A percentile compares a stretch with the other conserved stretches of the same genome.
phyloP scores from a whole-genome alignment of 1,139 yeast species.

The Blastobotrys malaysiensis region DNA sequence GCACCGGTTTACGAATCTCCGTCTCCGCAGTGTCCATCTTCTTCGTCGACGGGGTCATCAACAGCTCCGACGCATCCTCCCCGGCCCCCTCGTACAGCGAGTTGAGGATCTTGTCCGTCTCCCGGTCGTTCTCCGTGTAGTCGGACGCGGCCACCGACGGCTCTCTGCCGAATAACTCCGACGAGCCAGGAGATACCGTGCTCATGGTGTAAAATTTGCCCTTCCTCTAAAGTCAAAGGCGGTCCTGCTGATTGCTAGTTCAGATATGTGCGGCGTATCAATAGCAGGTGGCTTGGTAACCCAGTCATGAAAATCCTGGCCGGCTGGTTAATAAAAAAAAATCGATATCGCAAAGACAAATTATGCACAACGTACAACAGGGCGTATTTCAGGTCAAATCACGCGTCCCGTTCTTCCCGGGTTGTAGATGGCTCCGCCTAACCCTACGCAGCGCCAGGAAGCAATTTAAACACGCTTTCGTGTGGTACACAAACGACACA shows the following conservation, averaged over 20 bases:
- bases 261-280: too few species aligned
- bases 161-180: not conserved
- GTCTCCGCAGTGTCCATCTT: constrained; percentile 3
- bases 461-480: not conserved
- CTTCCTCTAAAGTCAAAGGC: too few species aligned
- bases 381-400: not conserved
- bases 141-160: not conserved
- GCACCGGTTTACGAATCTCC: constrained; percentile 9
- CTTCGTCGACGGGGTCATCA: constrained; percentile 9
- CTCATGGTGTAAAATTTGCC: not conserved
- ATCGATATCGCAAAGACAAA: not conserved
- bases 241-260: not conserved
- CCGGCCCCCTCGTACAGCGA: not conserved
- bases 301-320: not conserved
- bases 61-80: not conserved
- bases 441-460: not conserved
- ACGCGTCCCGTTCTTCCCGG: not conserved
- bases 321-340: not conserved
- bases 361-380: not conserved
- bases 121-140: not conserved
- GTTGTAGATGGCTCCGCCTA: not conserved
- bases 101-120: not conserved
- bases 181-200: not conserved
- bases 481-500: not conserved
- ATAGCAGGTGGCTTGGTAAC: too few species aligned